phyloP scores from a whole-genome alignment of 352 stramenopile species.

The Phytophthora citrophthora region DNA sequence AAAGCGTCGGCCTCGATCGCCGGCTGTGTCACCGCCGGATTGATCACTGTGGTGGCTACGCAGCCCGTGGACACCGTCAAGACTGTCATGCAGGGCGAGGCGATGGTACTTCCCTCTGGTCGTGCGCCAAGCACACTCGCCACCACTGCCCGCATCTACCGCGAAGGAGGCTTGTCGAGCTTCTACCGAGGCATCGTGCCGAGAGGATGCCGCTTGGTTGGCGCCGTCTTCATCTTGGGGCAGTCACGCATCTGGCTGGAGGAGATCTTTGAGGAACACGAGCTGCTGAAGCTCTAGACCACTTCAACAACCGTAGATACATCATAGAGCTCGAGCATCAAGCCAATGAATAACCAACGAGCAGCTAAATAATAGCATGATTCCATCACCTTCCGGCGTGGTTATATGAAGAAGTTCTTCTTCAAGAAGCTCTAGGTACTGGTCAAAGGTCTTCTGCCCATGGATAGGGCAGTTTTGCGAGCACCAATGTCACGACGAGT shows the following conservation, averaged over 20 bases:
- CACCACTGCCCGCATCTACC: constrained; percentile 53
- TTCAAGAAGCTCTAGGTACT: background rate
- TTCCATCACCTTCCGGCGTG: background rate
- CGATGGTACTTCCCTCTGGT: constrained; percentile 48
- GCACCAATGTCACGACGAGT: too few species aligned
- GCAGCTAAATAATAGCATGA: constrained; percentile 7
- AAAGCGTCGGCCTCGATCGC: constrained; percentile 63
- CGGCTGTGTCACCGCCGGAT: constrained; percentile 73
- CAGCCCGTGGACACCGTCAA: constrained; percentile 88
- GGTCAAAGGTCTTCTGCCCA: too few species aligned
- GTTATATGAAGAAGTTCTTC: too few species aligned
- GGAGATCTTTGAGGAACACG: constrained; percentile 71
- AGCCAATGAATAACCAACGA: constrained; percentile 2
- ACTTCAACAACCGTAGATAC: constrained; percentile 13
- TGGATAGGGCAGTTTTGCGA: too few species aligned
- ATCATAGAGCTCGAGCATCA: constrained; percentile 18
- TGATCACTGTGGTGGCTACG: constrained; percentile 77
- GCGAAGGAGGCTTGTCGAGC: constrained; percentile 48
- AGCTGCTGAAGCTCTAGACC: constrained; percentile 49
- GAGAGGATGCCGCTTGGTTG: constrained; percentile 79
- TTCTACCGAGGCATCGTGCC: constrained; percentile 82
- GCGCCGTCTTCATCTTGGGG: constrained; percentile 84
- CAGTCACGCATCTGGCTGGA: constrained; percentile 76
- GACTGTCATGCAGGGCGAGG: constrained; percentile 87
- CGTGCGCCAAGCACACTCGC: constrained; percentile 49